Percentiles rank a stretch among this genome's conserved stretches.
These are phyloP conservation scores for Aspergillus nanangensis DNA, from an alignment of 495 filamentous ascomycete genomes.

Conservation along the genomic window DNA sequence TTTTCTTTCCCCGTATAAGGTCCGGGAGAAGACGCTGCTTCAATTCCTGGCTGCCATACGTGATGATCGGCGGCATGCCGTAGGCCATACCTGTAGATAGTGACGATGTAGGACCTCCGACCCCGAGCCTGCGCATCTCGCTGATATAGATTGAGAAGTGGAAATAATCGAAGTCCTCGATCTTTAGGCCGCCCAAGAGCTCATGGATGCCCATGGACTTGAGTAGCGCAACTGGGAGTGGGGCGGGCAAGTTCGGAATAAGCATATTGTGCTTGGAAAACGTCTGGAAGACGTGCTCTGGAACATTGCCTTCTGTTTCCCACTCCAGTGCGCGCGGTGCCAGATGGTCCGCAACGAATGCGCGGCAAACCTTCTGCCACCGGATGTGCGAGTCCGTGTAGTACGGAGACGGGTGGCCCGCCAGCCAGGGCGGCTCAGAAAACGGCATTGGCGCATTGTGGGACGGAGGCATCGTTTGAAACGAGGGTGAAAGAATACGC, in stretches of 20 bases:
- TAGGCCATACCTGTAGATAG: constrained; percentile 67
- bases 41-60: constrained; percentile 56
- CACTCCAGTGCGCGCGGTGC: constrained; percentile 59
- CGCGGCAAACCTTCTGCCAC: constrained; percentile 66
- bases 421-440: constrained; percentile 68
- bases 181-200: constrained; percentile 56
- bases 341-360: constrained; percentile 57
- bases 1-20: constrained; percentile 58
- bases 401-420: constrained; percentile 65
- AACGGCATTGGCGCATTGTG: constrained; percentile 57
- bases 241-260: constrained; percentile 59
- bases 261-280: constrained; percentile 63
- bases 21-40: constrained; percentile 63
- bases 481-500: too few relatives aligned
- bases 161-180: constrained; percentile 72
- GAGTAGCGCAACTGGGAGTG: constrained; percentile 63
- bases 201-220: constrained; percentile 60
- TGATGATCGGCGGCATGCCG: constrained; percentile 64
- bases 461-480: too few relatives aligned
- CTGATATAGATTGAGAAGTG: constrained; percentile 65
- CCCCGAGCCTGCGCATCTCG: constrained; percentile 51
- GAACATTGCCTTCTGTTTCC: constrained; percentile 58
- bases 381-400: constrained; percentile 54
- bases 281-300: constrained; percentile 54
- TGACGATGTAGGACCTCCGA: constrained; percentile 48